These are phyloP conservation scores for Pterula multifida DNA, from an alignment of 1,284 basidiomycete genomes.

Conservation along the genomic window DNA sequence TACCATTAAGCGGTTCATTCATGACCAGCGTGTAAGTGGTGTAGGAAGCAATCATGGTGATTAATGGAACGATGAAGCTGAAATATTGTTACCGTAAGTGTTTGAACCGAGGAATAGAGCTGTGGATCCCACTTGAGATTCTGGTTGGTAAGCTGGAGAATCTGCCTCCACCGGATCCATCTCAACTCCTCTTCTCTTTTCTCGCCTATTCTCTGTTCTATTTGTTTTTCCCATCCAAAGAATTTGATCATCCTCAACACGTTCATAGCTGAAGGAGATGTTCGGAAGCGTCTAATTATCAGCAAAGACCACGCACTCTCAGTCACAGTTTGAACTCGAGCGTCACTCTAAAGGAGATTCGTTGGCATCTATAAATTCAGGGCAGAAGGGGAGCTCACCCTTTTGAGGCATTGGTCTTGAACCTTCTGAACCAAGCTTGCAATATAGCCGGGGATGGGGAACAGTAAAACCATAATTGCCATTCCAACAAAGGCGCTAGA, in stretches of 20 bases:
- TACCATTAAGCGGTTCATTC: conserved; percentile 16
- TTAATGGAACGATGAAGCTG: conserved; percentile 49
- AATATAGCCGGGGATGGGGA: conserved; percentile 31
- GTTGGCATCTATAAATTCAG: neutral
- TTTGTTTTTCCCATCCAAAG: conserved; percentile 44
- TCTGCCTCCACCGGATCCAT: conserved; percentile 29
- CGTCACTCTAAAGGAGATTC: conserved; percentile 25
- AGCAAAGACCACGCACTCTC: conserved; percentile 22
- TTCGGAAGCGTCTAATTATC: neutral
- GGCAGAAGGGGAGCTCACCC: neutral
- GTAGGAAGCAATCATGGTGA: conserved; percentile 60
- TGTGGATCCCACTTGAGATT: conserved; percentile 22
- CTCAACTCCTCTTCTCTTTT: conserved; percentile 46
- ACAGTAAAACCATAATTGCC: conserved; percentile 22
- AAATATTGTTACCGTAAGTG: conserved; percentile 4
- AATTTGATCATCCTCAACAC: conserved; percentile 40
- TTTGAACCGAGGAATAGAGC: neutral
- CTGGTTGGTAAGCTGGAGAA: conserved; percentile 24
- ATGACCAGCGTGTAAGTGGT: conserved; percentile 35
- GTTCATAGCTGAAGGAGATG: conserved; percentile 23
- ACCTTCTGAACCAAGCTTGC: conserved; percentile 18
- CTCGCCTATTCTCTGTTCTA: conserved; percentile 29
- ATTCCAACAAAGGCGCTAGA: conserved; percentile 33
- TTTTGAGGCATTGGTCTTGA: conserved; percentile 10
- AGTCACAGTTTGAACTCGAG: conserved; percentile 35